Base-by-base conservation (phyloP, 139 green algal genomes). In the Chlorella vulgaris region DNA sequence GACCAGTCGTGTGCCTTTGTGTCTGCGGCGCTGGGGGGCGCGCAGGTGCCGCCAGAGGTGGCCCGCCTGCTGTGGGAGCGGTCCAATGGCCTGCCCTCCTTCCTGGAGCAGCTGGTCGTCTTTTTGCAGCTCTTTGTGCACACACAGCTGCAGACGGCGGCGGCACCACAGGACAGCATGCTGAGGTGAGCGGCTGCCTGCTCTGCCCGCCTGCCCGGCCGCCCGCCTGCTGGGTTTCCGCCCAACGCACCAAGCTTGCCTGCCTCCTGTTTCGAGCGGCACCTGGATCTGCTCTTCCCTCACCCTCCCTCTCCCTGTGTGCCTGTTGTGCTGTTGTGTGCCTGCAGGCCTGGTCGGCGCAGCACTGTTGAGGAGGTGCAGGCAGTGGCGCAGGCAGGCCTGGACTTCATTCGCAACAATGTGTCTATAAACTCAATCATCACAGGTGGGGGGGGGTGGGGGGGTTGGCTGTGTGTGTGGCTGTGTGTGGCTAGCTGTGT, bases 11-110 rank as follows among this genome's bases (percentile, higher is more conserved):
- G 78, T 47, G 28, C 69, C 61, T 86, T 89, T 47, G 61, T 91
- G 58, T 33, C 47, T 8, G 50, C 50, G 21, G 63, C 50, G 28
- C 76, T 86, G 39, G 76, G 62, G 24, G 82, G 69, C 35, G 62
- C 74, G 43, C 77, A 78, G 76, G 87, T 90, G 80, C 74, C 83
- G 0, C 70, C 86, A 4, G 74, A 93, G 55, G 86, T 90, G n/a
- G 89, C 91, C 28, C 43, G 77, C 33, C 80, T 89, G 47, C 74
- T 95, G 35, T 90, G 85, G 84, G 92, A 94, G 85, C 91, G 90
- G 80, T 92, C 87, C 7, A 84, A 81, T 6, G 92, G 92, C 61
- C 88, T 94, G 83, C 92, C 92, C 38, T 78, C 91, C 40, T 95
- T 92, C 78, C 86, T 93, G 15, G 89, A 95, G 83, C 91, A 95